Evolutionary conservation across 345 rosid species (phyloP), one percentile per base, ranked within the genome.

Genomic region (Aurinia saxatilis): DNA sequence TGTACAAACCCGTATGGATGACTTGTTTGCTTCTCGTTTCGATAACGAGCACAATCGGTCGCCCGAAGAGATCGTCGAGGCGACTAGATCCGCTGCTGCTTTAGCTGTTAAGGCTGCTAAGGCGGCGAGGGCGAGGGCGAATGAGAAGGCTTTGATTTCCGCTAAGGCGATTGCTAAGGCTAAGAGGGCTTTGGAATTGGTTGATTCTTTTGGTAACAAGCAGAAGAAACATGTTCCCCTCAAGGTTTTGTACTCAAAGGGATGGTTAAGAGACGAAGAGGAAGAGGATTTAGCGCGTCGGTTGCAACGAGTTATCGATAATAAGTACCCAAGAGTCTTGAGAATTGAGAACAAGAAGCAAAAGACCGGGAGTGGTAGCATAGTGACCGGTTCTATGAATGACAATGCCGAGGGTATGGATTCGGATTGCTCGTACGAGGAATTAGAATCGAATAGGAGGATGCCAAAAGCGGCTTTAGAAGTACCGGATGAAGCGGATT

Each of bases 211-310:
- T 60, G 75, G 61, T 70, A 15, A 82, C 55, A 92, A 89, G 85
- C 76, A 77, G 73, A 90, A 85, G 84, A 89, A 92, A 84, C 99
- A 89, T 71, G 96, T 89, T 19, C 95, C 84, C 4, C 89, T 92
- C 45, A 86, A 89, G 66, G 77, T 86, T 50, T 68, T 92, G 81
- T 89, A 92, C 81, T 77, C 82, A 49, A 89, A 85, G 58, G 84
- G 78, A 5, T 60, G 29, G 17, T 0, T 48, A 2, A 47, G 71
- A 41, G 70, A 23, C 63, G 68, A n/a, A n/a, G n/a, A 77, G 58
- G 74, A 82, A 66, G 95, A 88, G 50, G 95, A 79, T 52, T 73
- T 88, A 50, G 84, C 96, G 10, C 83, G 71, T 44, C 83, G 71
- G 56, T 68, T 91, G 74, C 88, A 84, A 62, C 84, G 79, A 42